These are phyloP conservation scores for Aspergillus tamarii DNA, from an alignment of 2,329 filamentous ascomycete species.

Conservation along the genomic window DNA sequence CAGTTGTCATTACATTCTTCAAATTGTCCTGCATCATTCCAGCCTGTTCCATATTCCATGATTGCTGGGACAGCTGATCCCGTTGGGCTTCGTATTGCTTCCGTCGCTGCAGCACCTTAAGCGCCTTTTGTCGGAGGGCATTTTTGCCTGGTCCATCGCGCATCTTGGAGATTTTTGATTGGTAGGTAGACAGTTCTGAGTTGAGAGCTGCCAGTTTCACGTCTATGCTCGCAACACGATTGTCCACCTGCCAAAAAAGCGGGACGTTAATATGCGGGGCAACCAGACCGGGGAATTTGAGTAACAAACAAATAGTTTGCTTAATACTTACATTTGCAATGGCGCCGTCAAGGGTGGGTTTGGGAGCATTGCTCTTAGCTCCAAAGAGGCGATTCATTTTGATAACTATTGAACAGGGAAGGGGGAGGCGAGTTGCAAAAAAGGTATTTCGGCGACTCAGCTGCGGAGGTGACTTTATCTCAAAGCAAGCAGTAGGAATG, in stretches of 20 bases:
- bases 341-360: conserved; percentile 82
- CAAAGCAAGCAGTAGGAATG: background rate
- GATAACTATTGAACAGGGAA: conserved; percentile 17
- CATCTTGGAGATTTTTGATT: conserved; percentile 86
- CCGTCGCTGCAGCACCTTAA: conserved; percentile 89
- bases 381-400: conserved; percentile 96
- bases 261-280: conserved; percentile 11
- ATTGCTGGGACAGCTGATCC: conserved; percentile 89
- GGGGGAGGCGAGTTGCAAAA: background rate
- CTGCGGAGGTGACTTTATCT: background rate
- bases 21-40: conserved; percentile 98
- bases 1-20: conserved; percentile 97
- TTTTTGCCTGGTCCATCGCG: conserved; percentile 92
- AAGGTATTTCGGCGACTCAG: background rate
- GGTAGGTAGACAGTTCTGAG: conserved; percentile 85
- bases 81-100: conserved; percentile 94
- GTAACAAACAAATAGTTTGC: conserved; percentile 18
- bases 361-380: conserved; percentile 80
- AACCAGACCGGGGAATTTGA: conserved; percentile 3
- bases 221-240: conserved; percentile 82
- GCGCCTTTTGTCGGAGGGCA: conserved; percentile 89
- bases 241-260: conserved; percentile 64
- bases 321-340: conserved; percentile 70
- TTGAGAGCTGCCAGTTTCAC: conserved; percentile 93
- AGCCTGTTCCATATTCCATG: conserved; percentile 99